Base-by-base conservation (phyloP, 352 stramenopile genomes). In the Blastocystis sp. region DNA sequence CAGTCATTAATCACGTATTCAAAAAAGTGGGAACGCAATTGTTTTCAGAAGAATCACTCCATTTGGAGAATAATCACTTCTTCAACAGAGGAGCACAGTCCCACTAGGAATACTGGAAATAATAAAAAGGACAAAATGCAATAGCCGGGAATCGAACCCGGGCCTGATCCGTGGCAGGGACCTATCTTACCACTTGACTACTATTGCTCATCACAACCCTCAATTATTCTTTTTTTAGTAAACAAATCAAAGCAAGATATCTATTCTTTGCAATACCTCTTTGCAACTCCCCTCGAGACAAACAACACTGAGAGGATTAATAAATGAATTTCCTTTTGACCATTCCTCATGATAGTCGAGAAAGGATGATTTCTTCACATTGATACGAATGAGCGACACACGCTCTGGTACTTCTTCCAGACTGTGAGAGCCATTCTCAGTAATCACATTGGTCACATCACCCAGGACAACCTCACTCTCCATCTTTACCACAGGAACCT, bases 141-240 rank as follows among this genome's bases (percentile, higher is more conserved):
- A 84, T 84, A 84, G 73, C 73, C 73, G 73, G 73, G 73, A 84
- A 84, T 84, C 73, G 73, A 84, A 84, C 73, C 73, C 73, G 73
- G 73, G 73, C 73, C 73, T 84, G 73, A 84, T 84, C 73, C 73
- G 73, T 84, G 73, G 73, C 73, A 84, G 73, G 73, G 73, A 84
- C 73, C 73, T 84, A 84, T 84, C 73, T 84, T 84, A 84, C 73
- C 73, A 84, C 73, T 84, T 84, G 73, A 84, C 73, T 84, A 84
- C 73, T 84, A 84, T 84, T 84, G 73, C 73, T 66, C n/a, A 54
- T 34, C 54, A 45, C 5, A 29, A 5, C n/a, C 11, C 53, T 68
- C 56, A 50, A 66, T n/a, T 66, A 15, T 23, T 68, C 15, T 64
- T 11, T 34, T 34, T 26, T 84, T 66, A 63, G n/a, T 53, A 63